Evolutionary conservation across 2,329 filamentous ascomycete species (phyloP).

Genomic region (Kalmusia sp.): DNA sequence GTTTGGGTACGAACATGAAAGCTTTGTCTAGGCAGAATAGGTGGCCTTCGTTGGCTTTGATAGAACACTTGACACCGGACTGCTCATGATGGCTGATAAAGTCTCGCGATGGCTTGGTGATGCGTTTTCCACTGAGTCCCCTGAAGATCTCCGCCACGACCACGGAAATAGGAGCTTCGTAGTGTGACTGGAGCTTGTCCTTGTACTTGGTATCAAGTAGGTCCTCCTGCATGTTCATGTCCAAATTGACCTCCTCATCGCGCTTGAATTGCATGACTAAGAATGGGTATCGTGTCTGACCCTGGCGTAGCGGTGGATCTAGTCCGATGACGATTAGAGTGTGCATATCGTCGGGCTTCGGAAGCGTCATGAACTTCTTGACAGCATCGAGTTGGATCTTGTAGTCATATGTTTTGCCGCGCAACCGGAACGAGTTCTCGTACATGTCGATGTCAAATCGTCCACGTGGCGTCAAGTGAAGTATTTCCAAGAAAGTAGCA

Average conservation of each 20-base stretch:
- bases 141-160: constrained; percentile 96
- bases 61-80: constrained; percentile 98
- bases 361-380: constrained; percentile 98
- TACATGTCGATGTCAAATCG: constrained; percentile 99
- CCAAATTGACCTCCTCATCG: constrained; percentile 95
- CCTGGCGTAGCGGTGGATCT: constrained; percentile 93
- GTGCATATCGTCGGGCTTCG: constrained; percentile 98
- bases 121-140: constrained; percentile 91
- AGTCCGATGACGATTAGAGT: constrained; percentile 93
- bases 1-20: constrained; percentile 99
- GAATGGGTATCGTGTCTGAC: constrained; percentile 97
- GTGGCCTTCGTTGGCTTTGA: constrained; percentile 98
- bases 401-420: constrained; percentile 99
- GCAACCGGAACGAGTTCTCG: constrained; percentile 93
- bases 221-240: constrained; percentile 94
- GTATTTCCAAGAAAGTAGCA: constrained; percentile 93
- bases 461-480: constrained; percentile 97
- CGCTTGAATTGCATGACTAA: constrained; percentile 99
- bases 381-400: constrained; percentile 98
- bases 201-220: constrained; percentile 85
- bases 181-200: constrained; percentile 85
- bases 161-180: constrained; percentile 86
- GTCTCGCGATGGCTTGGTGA: constrained; percentile 91
- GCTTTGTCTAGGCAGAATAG: constrained; percentile 97
- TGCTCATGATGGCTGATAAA: constrained; percentile 94